Evolutionary conservation across 495 filamentous ascomycete species (phyloP), one percentile per base, ranked within the genome.

Genomic region (Tuber microsphaerosporum): DNA sequence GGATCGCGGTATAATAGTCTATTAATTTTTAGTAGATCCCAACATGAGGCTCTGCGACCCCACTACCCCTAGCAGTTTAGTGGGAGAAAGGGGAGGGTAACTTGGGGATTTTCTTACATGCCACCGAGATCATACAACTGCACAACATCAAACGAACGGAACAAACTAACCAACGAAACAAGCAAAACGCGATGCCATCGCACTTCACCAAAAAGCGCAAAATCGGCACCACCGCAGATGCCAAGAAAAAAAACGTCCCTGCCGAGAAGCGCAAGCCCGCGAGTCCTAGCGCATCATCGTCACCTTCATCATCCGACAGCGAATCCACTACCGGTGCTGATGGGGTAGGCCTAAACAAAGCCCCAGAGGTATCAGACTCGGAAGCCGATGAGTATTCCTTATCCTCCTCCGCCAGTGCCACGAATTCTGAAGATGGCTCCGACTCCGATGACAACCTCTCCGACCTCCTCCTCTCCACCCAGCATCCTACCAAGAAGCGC

Each of bases 381-480:
- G 82, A 82, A 19, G 82, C 84, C 56, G 56, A 65, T 4, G 56
- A 31, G 6, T 65, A 31, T 3, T 2, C 26, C 56, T n/a, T 65
- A 26, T 31, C 26, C 20, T 65, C 48, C 48, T 56, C 22, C 10
- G 22, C 48, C 19, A n/a, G 48, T 2, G 22, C 48, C 10, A 56
- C 48, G 10, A 56, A 56, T 56, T n/a, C 56, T 12, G 6, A 79
- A 14, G 80, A 81, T 39, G 78, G 78, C 42, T 85, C 85, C 6
- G 83, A 86, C 61, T 74, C 82, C 31, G 86, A 83, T 31, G 84
- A 85, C 46, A 82, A 84, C 42, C 83, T 83, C 41, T 79, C 82
- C 26, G 83, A 84, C 56, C 84, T 82, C 9, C 84, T 82, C 9
- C 83, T 84, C 2, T 81, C 84, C 19, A 71, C 74, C 17, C 81